These are phyloP conservation scores for Diutina mesorugosa DNA, from an alignment of 1,139 yeast genomes.

Conservation along the genomic window DNA sequence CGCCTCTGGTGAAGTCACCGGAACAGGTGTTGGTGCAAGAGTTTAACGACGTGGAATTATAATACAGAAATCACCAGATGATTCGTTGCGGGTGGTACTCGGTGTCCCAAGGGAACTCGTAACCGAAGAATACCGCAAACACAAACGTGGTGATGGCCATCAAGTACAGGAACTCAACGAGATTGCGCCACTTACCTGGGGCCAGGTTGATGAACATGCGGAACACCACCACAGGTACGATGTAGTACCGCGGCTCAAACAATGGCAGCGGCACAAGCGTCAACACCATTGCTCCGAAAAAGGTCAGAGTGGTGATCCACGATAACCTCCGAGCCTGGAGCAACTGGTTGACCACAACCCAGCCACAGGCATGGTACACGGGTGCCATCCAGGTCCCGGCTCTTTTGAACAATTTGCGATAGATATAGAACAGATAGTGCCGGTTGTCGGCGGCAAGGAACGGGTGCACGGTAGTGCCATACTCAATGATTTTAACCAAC, in stretches of 20 bases:
- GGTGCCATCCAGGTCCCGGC: conserved; percentile 9
- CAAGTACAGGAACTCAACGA: conserved; percentile 51
- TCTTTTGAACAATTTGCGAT: conserved; percentile 43
- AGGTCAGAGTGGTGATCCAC: conserved; percentile 29
- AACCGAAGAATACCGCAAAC: conserved; percentile 40
- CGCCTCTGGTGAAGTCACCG: background rate
- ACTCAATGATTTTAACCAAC: conserved; percentile 38
- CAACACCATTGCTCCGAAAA: conserved; percentile 36
- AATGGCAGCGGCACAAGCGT: conserved; percentile 82
- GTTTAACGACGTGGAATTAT: conserved; percentile 3
- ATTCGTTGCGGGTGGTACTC: conserved; percentile 62
- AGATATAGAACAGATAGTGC: conserved; percentile 81
- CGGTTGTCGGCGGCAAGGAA: conserved; percentile 89
- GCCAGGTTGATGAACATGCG: conserved; percentile 41
- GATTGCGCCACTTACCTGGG: conserved; percentile 21
- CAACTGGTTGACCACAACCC: conserved; percentile 17
- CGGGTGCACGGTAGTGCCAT: conserved; percentile 73
- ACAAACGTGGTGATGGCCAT: conserved; percentile 40
- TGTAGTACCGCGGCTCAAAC: conserved; percentile 87
- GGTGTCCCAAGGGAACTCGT: conserved; percentile 58
- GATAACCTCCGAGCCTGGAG: conserved; percentile 12
- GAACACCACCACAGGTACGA: conserved; percentile 68
- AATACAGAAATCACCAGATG: conserved; percentile 51
- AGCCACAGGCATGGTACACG: conserved; percentile 27
- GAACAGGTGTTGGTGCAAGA: conserved; percentile 3